A percentile compares a stretch with the other conserved stretches of the same genome.
These are phyloP conservation scores for Singerocomus inundabilis DNA, from an alignment of 1,284 basidiomycete species.

Conservation along the genomic window DNA sequence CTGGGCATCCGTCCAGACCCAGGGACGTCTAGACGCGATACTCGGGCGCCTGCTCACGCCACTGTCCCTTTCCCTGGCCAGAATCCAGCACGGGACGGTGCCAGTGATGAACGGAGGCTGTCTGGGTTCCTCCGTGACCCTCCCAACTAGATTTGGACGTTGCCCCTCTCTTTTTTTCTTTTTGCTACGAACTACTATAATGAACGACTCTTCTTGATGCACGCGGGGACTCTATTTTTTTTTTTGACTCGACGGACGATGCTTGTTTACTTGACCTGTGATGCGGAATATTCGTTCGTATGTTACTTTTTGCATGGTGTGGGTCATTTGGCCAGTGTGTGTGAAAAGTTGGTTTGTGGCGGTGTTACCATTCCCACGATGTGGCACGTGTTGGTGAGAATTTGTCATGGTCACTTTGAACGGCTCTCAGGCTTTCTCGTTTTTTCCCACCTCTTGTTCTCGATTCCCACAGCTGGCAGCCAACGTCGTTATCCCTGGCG, in stretches of 20 bases:
- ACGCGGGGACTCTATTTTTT: constrained; percentile 10
- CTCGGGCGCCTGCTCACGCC: constrained; percentile 30
- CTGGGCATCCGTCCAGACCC: constrained; percentile 31
- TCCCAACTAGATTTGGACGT: constrained; percentile 24
- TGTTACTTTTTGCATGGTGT: constrained; percentile 1
- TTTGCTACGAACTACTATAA: constrained; percentile 2
- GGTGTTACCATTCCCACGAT: constrained; percentile 27
- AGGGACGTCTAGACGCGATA: constrained; percentile 36
- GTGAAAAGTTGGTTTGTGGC: constrained; percentile 7
- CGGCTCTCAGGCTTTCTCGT: constrained; percentile 34
- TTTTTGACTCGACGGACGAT: constrained; percentile 19
- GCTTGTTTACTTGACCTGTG: constrained; percentile 11
- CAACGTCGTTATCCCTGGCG: constrained; percentile 39
- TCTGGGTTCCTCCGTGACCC: constrained; percentile 30
- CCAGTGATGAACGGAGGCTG: constrained; percentile 30
- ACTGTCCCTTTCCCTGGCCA: constrained; percentile 51
- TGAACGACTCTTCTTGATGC: constrained; percentile 20
- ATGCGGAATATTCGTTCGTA: constrained; percentile 17
- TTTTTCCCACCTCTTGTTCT: constrained; percentile 39
- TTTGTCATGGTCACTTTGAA: constrained; percentile 30
- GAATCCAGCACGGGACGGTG: constrained; percentile 22
- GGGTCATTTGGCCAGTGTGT: no score
- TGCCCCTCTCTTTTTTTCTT: no score
- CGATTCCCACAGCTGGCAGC: constrained; percentile 41
- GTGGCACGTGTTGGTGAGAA: constrained; percentile 30